Percentiles rank a stretch among this genome's conserved stretches.
Conservation (phyloP, 768 basidiomycete genomes). For the Astraeus odoratus region DNA sequence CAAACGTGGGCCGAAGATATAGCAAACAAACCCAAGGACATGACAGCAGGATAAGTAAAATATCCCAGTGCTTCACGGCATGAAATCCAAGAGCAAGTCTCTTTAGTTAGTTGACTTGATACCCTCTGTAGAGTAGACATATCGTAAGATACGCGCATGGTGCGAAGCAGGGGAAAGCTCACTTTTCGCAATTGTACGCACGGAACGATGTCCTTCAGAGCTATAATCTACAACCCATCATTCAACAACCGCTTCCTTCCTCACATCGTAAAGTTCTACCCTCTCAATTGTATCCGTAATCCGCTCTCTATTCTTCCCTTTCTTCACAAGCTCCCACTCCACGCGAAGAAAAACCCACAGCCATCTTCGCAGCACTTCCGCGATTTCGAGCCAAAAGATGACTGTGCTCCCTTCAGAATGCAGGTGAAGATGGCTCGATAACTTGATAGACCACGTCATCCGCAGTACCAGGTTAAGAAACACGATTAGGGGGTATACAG, state of each 20-base stretch:
- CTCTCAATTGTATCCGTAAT: constrained; percentile 3
- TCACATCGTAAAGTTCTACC: constrained; percentile 10
- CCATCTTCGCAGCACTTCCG: constrained; percentile 89
- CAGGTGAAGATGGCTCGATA: constrained; percentile 80
- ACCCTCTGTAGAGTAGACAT: no score
- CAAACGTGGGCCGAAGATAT: no score
- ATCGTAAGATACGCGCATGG: no score
- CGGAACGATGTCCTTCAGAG: background rate
- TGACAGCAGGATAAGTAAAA: background rate
- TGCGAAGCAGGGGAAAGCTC: no score
- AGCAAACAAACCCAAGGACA: background rate
- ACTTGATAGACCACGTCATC: constrained; percentile 89
- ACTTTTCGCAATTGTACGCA: background rate
- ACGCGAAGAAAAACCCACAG: constrained; percentile 97
- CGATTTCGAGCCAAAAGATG: constrained; percentile 86
- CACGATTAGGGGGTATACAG: constrained; percentile 78
- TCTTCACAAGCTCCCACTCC: constrained; percentile 91
- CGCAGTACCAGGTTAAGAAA: constrained; percentile 81
- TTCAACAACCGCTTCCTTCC: constrained; percentile 13
- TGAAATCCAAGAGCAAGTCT: background rate
- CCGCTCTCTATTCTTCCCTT: constrained; percentile 20
- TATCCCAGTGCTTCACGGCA: background rate
- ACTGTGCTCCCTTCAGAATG: constrained; percentile 69
- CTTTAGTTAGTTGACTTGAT: no score
- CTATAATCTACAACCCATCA: constrained; percentile 1